Percentiles rank a stretch among this genome's conserved stretches.
Evolutionary conservation across 257 asterid species (phyloP).

Genomic region (Apocynum venetum): DNA sequence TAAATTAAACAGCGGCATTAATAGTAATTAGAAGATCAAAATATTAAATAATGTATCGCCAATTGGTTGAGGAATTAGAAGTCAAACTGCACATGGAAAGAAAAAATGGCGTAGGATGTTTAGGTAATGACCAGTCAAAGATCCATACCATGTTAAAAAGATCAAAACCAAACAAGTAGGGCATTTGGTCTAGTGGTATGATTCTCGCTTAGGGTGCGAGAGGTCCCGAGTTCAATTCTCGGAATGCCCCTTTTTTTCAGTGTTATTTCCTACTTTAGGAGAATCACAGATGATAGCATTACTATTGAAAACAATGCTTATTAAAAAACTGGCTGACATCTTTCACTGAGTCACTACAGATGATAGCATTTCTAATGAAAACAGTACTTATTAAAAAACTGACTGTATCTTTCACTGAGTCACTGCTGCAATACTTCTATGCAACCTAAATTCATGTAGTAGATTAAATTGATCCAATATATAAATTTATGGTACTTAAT

Average conservation of each 20-base stretch:
- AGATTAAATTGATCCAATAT: background rate
- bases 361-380: no score
- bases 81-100: background rate
- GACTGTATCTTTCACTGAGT: background rate
- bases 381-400: background rate
- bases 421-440: background rate
- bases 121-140: background rate
- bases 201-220: slow-evolving; percentile 88
- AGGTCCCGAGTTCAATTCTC: slow-evolving; percentile 88
- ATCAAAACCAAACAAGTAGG: slow-evolving; percentile 9
- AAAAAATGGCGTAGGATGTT: background rate
- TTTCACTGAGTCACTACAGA: background rate
- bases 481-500: background rate
- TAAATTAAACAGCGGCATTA: background rate
- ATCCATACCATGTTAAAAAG: background rate
- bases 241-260: slow-evolving; percentile 56
- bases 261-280: no score
- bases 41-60: no score
- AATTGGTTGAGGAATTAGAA: background rate
- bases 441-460: background rate
- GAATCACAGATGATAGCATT: no score
- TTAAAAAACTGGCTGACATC: no score
- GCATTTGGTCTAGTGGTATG: slow-evolving; percentile 87
- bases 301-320: no score
- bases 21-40: background rate